Percentiles rank a stretch among this genome's conserved stretches.
These are phyloP conservation scores for Ceratocystis cubensis DNA, from an alignment of 2,329 filamentous ascomycete genomes.

Conservation along the genomic window DNA sequence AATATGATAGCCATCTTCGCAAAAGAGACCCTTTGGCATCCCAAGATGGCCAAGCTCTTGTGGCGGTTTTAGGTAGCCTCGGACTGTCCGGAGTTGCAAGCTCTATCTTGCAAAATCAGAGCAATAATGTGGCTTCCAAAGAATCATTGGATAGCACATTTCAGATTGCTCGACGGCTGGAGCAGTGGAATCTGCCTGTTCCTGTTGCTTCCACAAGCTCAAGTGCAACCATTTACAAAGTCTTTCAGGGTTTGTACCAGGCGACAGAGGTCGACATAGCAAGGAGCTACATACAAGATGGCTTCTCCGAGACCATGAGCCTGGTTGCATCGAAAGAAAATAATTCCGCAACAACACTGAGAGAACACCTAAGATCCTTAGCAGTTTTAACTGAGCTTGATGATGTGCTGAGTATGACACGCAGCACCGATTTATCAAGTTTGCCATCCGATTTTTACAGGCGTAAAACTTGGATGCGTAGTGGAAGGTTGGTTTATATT, in stretches of 20 bases:
- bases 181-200: conserved; percentile 82
- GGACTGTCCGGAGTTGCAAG: conserved; percentile 79
- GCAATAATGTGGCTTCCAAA: conserved; percentile 39
- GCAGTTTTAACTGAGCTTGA: conserved; percentile 71
- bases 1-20: conserved; percentile 75
- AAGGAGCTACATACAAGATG: conserved; percentile 47
- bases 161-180: conserved; percentile 65
- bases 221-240: conserved; percentile 61
- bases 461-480: conserved; percentile 68
- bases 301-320: conserved; percentile 48
- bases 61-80: conserved; percentile 65
- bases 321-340: conserved; percentile 39
- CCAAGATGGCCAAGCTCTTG: conserved; percentile 53
- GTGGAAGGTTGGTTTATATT: conserved; percentile 50
- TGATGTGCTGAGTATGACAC: conserved; percentile 54
- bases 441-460: conserved; percentile 51
- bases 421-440: conserved; percentile 46
- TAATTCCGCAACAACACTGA: conserved; percentile 39
- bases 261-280: conserved; percentile 45
- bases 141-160: conserved; percentile 60
- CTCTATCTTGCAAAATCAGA: conserved; percentile 59
- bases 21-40: conserved; percentile 42
- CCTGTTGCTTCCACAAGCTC: conserved; percentile 51
- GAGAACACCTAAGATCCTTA: conserved; percentile 47
- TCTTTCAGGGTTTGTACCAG: conserved; percentile 65